Percentiles rank a stretch among this genome's conserved stretches.
Conservation (phyloP, 768 basidiomycete genomes). For the Hygrophoropsis aurantiaca region DNA sequence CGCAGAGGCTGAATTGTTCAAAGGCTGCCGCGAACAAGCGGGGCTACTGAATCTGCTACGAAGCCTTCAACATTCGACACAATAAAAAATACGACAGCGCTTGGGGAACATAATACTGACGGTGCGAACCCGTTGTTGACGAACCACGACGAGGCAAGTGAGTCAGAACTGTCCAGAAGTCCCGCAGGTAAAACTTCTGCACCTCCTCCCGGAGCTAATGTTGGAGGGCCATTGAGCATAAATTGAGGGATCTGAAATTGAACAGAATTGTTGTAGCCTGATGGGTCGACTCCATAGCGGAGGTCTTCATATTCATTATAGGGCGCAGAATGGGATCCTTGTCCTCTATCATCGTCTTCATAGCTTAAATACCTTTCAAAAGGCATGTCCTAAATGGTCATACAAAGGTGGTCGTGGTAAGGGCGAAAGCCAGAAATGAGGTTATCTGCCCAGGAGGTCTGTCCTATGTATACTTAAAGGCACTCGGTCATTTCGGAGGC, state of each 20-base stretch:
- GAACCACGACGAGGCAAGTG: constrained; percentile 48
- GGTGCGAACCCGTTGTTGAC: constrained; percentile 42
- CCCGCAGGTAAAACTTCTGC: constrained; percentile 67
- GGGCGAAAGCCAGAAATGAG: no score
- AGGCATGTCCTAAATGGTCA: constrained; percentile 29
- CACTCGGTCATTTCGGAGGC: no score
- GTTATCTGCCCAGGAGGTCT: no score
- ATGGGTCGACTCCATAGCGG: constrained; percentile 4
- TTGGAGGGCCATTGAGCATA: constrained; percentile 55
- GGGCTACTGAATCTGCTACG: constrained; percentile 21
- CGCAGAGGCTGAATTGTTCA: background rate
- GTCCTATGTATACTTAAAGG: no score
- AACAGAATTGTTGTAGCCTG: constrained; percentile 23
- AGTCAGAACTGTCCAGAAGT: constrained; percentile 27
- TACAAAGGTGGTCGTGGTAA: no score
- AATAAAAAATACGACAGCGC: constrained; percentile 9
- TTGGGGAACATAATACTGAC: constrained; percentile 14
- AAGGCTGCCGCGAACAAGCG: constrained; percentile 14
- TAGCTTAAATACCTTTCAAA: constrained; percentile 40
- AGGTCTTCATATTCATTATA: constrained; percentile 13
- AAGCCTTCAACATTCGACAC: background rate
- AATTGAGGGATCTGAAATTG: constrained; percentile 68
- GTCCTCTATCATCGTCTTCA: constrained; percentile 15
- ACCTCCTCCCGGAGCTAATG: constrained; percentile 69
- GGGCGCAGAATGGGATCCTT: constrained; percentile 7